Evolutionary conservation across 805 yeast species (phyloP).

Genomic region (Yarrowia keelungensis): DNA sequence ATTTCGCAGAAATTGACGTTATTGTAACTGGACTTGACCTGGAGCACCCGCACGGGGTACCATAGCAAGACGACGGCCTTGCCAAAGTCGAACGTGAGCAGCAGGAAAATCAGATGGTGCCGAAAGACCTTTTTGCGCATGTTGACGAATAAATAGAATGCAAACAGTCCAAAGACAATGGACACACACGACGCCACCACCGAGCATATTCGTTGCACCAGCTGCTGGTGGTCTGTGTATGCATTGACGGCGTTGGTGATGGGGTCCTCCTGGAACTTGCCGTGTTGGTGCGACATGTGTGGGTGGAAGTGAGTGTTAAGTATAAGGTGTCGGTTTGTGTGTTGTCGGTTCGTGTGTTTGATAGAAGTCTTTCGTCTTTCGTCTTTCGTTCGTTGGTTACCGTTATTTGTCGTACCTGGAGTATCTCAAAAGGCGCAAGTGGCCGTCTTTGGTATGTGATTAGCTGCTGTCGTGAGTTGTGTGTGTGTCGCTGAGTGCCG

Average conservation of each 20-base stretch:
- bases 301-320: background rate
- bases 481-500: background rate
- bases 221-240: conserved; percentile 43
- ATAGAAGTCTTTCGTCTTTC: too few species aligned
- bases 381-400: too few species aligned
- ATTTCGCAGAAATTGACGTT: conserved; percentile 62
- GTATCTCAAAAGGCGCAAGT: too few species aligned
- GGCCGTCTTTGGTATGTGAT: too few species aligned
- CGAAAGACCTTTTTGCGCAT: conserved; percentile 44
- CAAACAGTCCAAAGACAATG: conserved; percentile 60
- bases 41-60: conserved; percentile 65
- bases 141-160: conserved; percentile 60
- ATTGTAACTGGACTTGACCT: conserved; percentile 54
- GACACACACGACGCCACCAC: conserved; percentile 60
- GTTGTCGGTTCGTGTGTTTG: background rate
- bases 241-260: conserved; percentile 40
- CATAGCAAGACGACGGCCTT: conserved; percentile 71
- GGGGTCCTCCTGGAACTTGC: conserved; percentile 39
- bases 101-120: conserved; percentile 64
- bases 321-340: background rate
- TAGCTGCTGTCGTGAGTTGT: background rate
- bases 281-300: conserved; percentile 17
- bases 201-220: conserved; percentile 53
- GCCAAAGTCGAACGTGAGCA: conserved; percentile 72
- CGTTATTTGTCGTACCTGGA: too few species aligned